Base-by-base conservation (phyloP, 257 asterid species). In the Capsicum baccatum region DNA sequence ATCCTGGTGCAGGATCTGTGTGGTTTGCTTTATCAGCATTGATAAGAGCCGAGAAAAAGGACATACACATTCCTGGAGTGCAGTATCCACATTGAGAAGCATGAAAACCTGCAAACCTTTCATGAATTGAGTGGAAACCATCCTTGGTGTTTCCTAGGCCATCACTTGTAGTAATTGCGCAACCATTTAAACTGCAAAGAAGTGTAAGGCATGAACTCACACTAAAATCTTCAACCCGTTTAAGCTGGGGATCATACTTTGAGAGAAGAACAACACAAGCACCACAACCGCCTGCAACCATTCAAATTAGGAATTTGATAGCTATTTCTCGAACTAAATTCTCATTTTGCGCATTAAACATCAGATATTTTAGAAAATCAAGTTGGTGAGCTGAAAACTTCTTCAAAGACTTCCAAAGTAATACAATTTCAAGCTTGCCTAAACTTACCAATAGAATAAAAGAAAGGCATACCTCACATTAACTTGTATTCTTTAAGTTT, bases 221-320 rank as follows among this genome's bases (percentile, higher is more conserved):
- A 39, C 42, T 39, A 39, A 39, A 39, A 39, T 39, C 42, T 39
- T 39, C 42, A 39, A 88, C 86, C 50, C 76, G 87, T 63, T 90
- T 66, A 63, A 78, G 88, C 44, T 48, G 44, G 2, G 92, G 83
- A 76, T 92, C 86, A 64, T 90, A 89, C 85, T 90, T 92, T 17
- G 97, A 92, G 81, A 94, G 90, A 84, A 92, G 86, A 63, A 94
- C 94, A 10, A 94, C 92, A 70, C 97, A 94, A 48, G 97, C 94
- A 9, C 97, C 97, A 88, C 74, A 57, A 37, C 97, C 98, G 79
- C 98, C 98, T 94, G 91, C 60, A 67, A 54, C 37, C 54, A 54
- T 60, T 66, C 35, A 44, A 79, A 79, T 62, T 13, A 81, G 58
- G 4, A 63, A 44, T 5, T 76, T 8, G 13, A 33, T 4, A 59